phyloP scores from a whole-genome alignment of 2,329 filamentous ascomycete species.

The Beauveria sp. region DNA sequence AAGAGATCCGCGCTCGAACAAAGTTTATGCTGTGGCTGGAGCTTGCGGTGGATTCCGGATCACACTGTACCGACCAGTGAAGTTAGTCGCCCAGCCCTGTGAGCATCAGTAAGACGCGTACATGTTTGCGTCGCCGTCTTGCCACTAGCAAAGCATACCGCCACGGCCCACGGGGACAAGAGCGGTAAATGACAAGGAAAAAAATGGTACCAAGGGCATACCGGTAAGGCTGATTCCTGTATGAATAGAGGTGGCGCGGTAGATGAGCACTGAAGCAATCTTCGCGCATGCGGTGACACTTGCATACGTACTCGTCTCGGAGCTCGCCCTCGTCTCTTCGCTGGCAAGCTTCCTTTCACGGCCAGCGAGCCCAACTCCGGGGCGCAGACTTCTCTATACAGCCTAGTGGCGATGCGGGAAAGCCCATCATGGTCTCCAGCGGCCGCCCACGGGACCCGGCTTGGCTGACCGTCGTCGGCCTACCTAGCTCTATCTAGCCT shows the following conservation, averaged over 20 bases:
- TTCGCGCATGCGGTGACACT: background rate
- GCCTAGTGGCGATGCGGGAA: slow-evolving; percentile 5
- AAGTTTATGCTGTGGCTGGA: background rate
- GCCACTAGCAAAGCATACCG: background rate
- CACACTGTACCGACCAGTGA: background rate
- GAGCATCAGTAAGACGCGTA: background rate
- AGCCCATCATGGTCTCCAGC: background rate
- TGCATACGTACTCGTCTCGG: background rate
- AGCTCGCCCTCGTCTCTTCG: background rate
- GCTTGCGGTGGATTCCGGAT: background rate
- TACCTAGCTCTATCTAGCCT: background rate
- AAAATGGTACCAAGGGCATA: background rate
- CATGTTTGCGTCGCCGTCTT: background rate
- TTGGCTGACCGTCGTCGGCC: slow-evolving; percentile 15
- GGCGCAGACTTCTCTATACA: background rate
- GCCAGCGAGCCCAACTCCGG: background rate
- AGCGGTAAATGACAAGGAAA: background rate
- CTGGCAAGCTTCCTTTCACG: background rate
- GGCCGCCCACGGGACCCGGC: background rate
- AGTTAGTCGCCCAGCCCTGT: background rate
- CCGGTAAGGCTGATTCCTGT: no score
- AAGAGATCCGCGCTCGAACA: background rate
- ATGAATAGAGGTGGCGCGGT: background rate
- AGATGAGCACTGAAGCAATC: background rate
- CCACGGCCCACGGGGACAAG: background rate